A percentile compares a stretch with the other conserved stretches of the same genome.
Conservation (phyloP, 2,329 filamentous ascomycete genomes). For the Penicillium sp. region DNA sequence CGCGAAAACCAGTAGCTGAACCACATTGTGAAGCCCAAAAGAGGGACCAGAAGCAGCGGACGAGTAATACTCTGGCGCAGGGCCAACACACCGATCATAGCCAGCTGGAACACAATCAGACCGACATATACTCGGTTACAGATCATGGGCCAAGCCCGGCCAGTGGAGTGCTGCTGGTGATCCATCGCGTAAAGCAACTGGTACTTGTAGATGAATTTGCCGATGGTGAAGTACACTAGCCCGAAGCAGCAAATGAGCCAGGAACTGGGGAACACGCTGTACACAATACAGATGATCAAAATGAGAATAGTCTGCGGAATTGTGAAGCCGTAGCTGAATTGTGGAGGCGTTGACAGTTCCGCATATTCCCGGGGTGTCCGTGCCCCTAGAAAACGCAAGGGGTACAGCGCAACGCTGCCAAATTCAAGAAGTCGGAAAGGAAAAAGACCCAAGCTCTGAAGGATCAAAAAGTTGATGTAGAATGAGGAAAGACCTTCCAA, state of each 20-base stretch:
- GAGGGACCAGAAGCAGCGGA: slow-evolving; percentile 71
- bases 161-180: slow-evolving; percentile 70
- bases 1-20: slow-evolving; percentile 79
- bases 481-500: slow-evolving; percentile 76
- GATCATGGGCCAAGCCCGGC: slow-evolving; percentile 94
- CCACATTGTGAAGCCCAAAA: slow-evolving; percentile 81
- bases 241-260: slow-evolving; percentile 79
- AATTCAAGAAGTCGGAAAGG: slow-evolving; percentile 90
- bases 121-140: slow-evolving; percentile 88
- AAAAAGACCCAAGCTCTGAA: slow-evolving; percentile 91
- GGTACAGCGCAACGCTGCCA: slow-evolving; percentile 80
- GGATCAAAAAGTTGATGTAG: slow-evolving; percentile 90
- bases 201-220: slow-evolving; percentile 60
- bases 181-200: slow-evolving; percentile 98
- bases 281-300: slow-evolving; percentile 93
- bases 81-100: slow-evolving; percentile 84
- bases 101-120: slow-evolving; percentile 82
- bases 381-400: slow-evolving; percentile 73
- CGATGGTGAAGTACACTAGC: slow-evolving; percentile 60
- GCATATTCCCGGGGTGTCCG: slow-evolving; percentile 89
- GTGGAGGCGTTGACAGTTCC: slow-evolving; percentile 75
- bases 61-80: slow-evolving; percentile 71
- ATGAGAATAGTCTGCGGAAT: slow-evolving; percentile 89
- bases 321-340: slow-evolving; percentile 96
- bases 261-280: slow-evolving; percentile 79